These are phyloP conservation scores for Coprinellus micaceus DNA, from an alignment of 768 basidiomycete genomes.

Conservation along the genomic window DNA sequence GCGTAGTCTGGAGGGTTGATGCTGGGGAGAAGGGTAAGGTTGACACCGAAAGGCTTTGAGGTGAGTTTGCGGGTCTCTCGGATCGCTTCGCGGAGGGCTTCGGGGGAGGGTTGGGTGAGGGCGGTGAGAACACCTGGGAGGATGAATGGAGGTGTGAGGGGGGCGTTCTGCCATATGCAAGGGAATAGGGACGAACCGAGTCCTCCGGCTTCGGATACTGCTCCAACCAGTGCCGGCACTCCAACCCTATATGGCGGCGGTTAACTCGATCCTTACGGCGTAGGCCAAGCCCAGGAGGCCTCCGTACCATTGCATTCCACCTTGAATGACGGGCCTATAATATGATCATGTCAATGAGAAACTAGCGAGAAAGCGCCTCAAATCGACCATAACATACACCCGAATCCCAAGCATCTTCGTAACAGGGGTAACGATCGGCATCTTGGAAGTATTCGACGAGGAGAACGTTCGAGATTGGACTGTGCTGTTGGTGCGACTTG, in stretches of 20 bases:
- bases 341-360: conserved; percentile 1
- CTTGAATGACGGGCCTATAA: conserved; percentile 73
- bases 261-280: not conserved
- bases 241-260: conserved; percentile 61
- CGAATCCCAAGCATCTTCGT: conserved; percentile 65
- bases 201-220: conserved; percentile 80
- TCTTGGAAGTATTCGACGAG: conserved; percentile 9
- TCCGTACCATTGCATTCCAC: conserved; percentile 85
- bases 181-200: conserved; percentile 50
- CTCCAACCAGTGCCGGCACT: conserved; percentile 66
- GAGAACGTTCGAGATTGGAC: not conserved
- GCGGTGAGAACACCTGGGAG: conserved; percentile 74
- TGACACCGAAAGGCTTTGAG: conserved; percentile 77
- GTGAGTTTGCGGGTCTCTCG: conserved; percentile 69
- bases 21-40: conserved; percentile 81
- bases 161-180: not conserved
- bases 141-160: not conserved
- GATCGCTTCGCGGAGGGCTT: conserved; percentile 76
- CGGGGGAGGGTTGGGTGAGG: conserved; percentile 82
- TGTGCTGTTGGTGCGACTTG: not conserved
- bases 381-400: conserved; percentile 45
- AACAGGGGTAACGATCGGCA: conserved; percentile 50
- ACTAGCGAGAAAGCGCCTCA: not conserved
- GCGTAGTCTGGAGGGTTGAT: conserved; percentile 91
- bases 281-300: not conserved